Conservation (phyloP, 768 basidiomycete genomes). For the Russula abietina region DNA sequence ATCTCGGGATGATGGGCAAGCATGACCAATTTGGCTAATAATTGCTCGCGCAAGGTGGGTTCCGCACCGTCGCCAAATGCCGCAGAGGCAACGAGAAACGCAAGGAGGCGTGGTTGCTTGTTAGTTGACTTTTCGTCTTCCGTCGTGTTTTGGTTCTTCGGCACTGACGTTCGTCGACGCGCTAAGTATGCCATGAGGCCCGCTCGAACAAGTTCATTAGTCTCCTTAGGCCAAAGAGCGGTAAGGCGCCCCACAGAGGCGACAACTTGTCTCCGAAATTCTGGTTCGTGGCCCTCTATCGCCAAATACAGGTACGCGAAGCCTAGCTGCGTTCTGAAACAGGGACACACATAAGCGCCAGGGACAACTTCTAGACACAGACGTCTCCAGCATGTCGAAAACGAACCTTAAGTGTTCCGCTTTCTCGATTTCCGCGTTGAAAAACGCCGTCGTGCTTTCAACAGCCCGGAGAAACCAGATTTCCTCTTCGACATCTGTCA, state of each 20-base stretch:
- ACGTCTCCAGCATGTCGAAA: neutral
- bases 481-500: constrained; percentile 56
- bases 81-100: constrained; percentile 48
- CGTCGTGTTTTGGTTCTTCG: constrained; percentile 26
- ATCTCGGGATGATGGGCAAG: constrained; percentile 67
- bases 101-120: constrained; percentile 48
- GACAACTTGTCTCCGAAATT: constrained; percentile 46
- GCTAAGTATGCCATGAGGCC: constrained; percentile 45
- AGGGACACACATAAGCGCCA: neutral
- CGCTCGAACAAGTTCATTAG: constrained; percentile 53
- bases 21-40: constrained; percentile 52
- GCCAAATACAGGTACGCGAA: constrained; percentile 63
- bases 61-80: constrained; percentile 43
- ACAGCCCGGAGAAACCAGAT: constrained; percentile 69
- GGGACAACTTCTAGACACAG: neutral
- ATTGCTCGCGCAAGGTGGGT: constrained; percentile 36
- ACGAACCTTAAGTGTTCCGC: constrained; percentile 53
- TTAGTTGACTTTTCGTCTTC: constrained; percentile 40
- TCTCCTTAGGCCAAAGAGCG: constrained; percentile 40
- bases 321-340: constrained; percentile 54
- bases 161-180: constrained; percentile 33
- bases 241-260: constrained; percentile 39
- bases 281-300: constrained; percentile 49
- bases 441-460: constrained; percentile 44
- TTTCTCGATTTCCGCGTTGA: constrained; percentile 46